Percentiles rank a stretch among this genome's conserved stretches.
Conservation (phyloP, 805 yeast species). For the Ogataea neopini region DNA sequence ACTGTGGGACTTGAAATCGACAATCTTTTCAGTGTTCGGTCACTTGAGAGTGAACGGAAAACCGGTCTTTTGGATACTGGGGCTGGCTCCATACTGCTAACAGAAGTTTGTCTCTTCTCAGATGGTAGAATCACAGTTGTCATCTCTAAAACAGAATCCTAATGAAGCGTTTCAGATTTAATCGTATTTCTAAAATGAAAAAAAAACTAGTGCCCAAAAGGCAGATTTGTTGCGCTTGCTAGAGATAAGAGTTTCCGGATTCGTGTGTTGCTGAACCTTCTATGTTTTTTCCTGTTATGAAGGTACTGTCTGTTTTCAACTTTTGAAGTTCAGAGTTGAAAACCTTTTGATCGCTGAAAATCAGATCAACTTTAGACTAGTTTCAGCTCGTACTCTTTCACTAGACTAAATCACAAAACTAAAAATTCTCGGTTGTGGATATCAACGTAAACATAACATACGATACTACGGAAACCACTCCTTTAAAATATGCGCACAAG, state of each 20-base stretch:
- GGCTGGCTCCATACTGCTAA: conserved; percentile 3
- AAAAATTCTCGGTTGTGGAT: conserved; percentile 5
- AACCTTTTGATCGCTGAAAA: not conserved
- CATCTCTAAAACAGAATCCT: conserved; percentile 5
- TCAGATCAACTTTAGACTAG: conserved; percentile 2
- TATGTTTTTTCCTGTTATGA: not conserved
- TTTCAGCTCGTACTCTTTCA: conserved; percentile 3
- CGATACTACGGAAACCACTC: conserved; percentile 3
- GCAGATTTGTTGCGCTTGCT: not conserved
- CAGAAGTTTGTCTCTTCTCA: not conserved
- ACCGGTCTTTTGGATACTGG: conserved; percentile 17
- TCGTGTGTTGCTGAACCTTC: not conserved
- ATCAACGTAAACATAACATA: not conserved
- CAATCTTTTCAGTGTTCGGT: conserved; percentile 13
- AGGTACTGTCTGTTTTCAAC: not conserved
- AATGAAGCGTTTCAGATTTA: not conserved
- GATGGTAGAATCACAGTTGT: conserved; percentile 7
- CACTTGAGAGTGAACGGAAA: conserved; percentile 23
- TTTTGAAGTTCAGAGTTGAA: too few species aligned
- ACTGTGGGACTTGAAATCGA: conserved; percentile 18
- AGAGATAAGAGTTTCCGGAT: not conserved
- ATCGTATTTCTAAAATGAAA: too few species aligned
- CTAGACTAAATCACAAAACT: not conserved
- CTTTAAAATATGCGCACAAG: not conserved
- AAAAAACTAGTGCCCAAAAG: not conserved